Percentiles rank a stretch among this genome's conserved stretches.
These are phyloP conservation scores for Endocladia muricata DNA, from an alignment of 31 red algal species.

Conservation along the genomic window DNA sequence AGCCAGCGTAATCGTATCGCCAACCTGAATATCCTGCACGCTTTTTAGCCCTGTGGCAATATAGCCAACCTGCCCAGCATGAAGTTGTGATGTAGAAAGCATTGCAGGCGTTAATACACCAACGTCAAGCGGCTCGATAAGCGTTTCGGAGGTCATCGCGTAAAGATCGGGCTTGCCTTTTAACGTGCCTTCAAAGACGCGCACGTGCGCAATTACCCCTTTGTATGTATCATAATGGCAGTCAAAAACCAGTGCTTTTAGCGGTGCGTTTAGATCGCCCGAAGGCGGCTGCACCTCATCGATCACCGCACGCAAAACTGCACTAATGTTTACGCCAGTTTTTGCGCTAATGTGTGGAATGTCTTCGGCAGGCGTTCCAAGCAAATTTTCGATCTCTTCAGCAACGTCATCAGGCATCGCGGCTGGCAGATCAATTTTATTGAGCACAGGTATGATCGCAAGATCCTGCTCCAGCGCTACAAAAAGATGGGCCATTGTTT, in stretches of 20 bases:
- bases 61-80: constrained; percentile 59
- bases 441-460: constrained; percentile 81
- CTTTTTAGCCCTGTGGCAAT: constrained; percentile 33
- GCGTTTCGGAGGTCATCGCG: constrained; percentile 22
- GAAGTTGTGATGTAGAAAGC: neutral
- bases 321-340: constrained; percentile 55
- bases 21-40: constrained; percentile 31
- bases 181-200: constrained; percentile 37
- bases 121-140: constrained; percentile 32
- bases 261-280: constrained; percentile 21
- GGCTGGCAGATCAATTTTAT: constrained; percentile 78
- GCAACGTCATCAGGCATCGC: constrained; percentile 41
- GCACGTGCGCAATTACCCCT: constrained; percentile 45
- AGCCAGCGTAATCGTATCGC: constrained; percentile 43
- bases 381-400: constrained; percentile 58
- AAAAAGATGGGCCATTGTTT: constrained; percentile 77
- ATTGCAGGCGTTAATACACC: constrained; percentile 48
- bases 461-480: constrained; percentile 71
- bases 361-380: constrained; percentile 50
- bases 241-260: constrained; percentile 75
- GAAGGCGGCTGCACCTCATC: constrained; percentile 51
- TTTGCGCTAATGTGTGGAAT: constrained; percentile 54
- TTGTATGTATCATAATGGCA: constrained; percentile 52
- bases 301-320: constrained; percentile 54
- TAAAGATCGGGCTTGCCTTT: constrained; percentile 1